Evolutionary conservation across 805 yeast species (phyloP).

Genomic region (Scheffersomyces ergatensis): DNA sequence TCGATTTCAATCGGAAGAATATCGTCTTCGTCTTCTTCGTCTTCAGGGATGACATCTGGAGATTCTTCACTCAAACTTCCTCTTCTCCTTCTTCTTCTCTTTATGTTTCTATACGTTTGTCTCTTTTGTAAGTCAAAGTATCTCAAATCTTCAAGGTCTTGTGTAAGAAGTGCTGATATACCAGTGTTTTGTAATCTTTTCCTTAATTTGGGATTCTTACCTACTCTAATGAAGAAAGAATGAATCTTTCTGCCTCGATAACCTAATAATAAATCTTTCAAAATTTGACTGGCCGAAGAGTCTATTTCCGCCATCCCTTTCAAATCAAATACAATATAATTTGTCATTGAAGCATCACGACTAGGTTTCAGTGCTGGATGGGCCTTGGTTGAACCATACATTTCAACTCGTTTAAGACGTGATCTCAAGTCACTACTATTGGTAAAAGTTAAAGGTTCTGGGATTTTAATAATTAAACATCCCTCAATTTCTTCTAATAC

Average conservation of each 20-base stretch:
- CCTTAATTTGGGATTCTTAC: constrained; percentile 22
- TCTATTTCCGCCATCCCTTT: constrained; percentile 42
- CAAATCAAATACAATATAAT: constrained; percentile 39
- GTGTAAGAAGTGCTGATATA: constrained; percentile 19
- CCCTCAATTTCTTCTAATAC: constrained; percentile 44
- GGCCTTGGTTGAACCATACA: constrained; percentile 42
- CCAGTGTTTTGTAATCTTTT: constrained; percentile 29
- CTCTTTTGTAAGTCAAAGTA: constrained; percentile 19
- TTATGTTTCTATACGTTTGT: background rate
- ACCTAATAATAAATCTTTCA: constrained; percentile 23
- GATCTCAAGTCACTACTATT: constrained; percentile 38
- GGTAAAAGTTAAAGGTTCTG: constrained; percentile 44
- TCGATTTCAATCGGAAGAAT: constrained; percentile 10
- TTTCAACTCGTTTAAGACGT: constrained; percentile 37
- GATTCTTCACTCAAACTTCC: constrained; percentile 1
- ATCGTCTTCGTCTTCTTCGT: background rate
- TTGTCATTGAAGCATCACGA: constrained; percentile 36
- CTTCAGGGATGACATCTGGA: background rate
- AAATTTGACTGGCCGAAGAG: constrained; percentile 40
- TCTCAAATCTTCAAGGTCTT: constrained; percentile 21
- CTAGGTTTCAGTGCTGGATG: constrained; percentile 41
- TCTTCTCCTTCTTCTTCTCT: constrained; percentile 5
- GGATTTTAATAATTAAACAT: constrained; percentile 40
- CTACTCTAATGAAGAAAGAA: constrained; percentile 35
- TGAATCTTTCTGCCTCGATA: constrained; percentile 30